These are phyloP conservation scores for Plasmopara muralis DNA, from an alignment of 352 stramenopile species.

Conservation along the genomic window DNA sequence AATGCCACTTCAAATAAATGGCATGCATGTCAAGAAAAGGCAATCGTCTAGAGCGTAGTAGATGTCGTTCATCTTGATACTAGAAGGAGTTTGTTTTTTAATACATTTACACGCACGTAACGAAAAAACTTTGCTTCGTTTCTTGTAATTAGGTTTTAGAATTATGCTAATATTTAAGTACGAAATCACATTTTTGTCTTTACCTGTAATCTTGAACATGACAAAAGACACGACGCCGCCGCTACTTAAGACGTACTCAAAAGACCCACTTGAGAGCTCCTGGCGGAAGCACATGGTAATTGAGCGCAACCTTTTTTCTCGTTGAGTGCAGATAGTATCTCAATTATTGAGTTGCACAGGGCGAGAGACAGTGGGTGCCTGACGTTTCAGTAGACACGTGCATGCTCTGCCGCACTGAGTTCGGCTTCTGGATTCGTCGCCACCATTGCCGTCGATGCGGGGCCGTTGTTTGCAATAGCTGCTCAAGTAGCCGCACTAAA, in stretches of 20 bases:
- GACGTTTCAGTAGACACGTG: slow-evolving; percentile 72
- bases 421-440: slow-evolving; percentile 81
- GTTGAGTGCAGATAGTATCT: slow-evolving; percentile 2
- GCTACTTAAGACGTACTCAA: slow-evolving; percentile 64
- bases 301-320: background rate
- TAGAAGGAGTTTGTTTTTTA: no score
- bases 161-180: background rate
- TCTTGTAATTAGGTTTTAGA: background rate
- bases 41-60: no score
- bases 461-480: slow-evolving; percentile 70
- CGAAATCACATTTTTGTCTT: no score
- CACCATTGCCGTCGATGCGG: slow-evolving; percentile 87
- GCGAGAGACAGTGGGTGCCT: slow-evolving; percentile 78
- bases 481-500: slow-evolving; percentile 69
- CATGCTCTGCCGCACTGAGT: slow-evolving; percentile 81
- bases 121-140: no score
- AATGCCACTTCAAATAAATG: no score
- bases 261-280: slow-evolving; percentile 81
- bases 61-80: no score
- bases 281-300: slow-evolving; percentile 82
- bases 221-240: slow-evolving; percentile 25
- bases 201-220: background rate
- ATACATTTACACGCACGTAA: no score
- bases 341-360: slow-evolving; percentile 24
- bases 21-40: no score